Conservation (phyloP, 495 filamentous ascomycete genomes). For the Articulospora tetracladia region DNA sequence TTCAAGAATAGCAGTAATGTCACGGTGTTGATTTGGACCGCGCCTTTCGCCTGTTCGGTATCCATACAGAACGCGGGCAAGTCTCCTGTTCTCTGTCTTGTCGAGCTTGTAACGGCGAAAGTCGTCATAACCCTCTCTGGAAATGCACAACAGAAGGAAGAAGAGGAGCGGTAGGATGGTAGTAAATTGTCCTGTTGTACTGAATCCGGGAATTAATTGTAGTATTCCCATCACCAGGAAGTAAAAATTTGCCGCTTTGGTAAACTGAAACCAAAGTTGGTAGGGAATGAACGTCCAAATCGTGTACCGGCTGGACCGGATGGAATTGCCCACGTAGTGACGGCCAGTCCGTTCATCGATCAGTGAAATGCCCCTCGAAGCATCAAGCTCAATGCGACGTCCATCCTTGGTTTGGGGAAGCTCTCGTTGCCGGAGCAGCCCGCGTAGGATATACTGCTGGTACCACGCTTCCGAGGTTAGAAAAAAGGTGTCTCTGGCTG, state of each 20-base stretch:
- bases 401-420: slow-evolving; percentile 27
- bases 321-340: slow-evolving; percentile 70
- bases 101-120: slow-evolving; percentile 78
- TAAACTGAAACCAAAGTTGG: slow-evolving; percentile 85
- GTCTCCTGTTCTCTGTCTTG: slow-evolving; percentile 77
- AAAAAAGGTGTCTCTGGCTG: background rate
- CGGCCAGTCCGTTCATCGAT: slow-evolving; percentile 79
- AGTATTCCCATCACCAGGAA: slow-evolving; percentile 83
- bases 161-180: slow-evolving; percentile 84
- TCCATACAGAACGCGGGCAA: slow-evolving; percentile 21
- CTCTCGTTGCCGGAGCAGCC: background rate
- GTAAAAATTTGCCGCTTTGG: slow-evolving; percentile 86
- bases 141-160: slow-evolving; percentile 81
- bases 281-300: slow-evolving; percentile 86
- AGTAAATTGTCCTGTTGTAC: slow-evolving; percentile 85
- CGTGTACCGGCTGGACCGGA: slow-evolving; percentile 83
- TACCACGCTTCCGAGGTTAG: background rate
- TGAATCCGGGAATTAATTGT: slow-evolving; percentile 85
- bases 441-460: background rate
- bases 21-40: background rate
- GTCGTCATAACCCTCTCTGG: slow-evolving; percentile 90
- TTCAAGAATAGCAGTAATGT: background rate
- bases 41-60: background rate
- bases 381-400: slow-evolving; percentile 50
- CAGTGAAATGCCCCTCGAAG: slow-evolving; percentile 39